Conservation (phyloP, 1,284 basidiomycete genomes). For the Ganoderma multipileum region DNA sequence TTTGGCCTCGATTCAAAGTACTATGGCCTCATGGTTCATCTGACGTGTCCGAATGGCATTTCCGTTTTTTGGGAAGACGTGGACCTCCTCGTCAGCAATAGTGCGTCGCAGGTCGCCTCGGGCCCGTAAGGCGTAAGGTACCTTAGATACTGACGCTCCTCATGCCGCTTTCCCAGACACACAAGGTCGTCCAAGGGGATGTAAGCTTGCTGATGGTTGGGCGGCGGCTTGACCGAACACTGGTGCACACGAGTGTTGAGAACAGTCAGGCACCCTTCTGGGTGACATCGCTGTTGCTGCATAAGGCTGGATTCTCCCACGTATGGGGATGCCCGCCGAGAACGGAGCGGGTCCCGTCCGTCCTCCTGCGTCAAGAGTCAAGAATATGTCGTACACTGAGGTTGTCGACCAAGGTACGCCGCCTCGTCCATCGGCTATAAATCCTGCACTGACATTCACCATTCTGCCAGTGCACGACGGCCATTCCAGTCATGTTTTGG, state of each 20-base stretch:
- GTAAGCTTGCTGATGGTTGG: no score
- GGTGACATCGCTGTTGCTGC: constrained; percentile 3
- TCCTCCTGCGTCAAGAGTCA: background rate
- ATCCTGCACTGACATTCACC: background rate
- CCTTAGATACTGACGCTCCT: no score
- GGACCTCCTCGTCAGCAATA: no score
- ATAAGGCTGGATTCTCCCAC: constrained; percentile 1
- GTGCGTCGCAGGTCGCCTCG: no score
- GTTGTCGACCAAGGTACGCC: background rate
- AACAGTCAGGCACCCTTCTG: constrained; percentile 13
- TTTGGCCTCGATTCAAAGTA: no score
- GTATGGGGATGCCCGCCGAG: background rate
- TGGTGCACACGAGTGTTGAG: background rate
- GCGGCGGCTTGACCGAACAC: background rate
- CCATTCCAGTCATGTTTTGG: constrained; percentile 18
- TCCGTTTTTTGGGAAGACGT: no score
- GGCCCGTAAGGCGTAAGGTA: no score
- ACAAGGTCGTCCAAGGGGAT: no score
- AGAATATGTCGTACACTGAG: background rate
- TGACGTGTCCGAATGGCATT: no score
- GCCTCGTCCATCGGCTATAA: constrained; percentile 5
- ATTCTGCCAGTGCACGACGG: background rate
- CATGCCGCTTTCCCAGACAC: no score
- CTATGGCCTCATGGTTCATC: no score
- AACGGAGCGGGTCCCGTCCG: constrained; percentile 8